Evolutionary conservation across 2,329 filamentous ascomycete species (phyloP).

Genomic region (Beauveria rudraprayagi): DNA sequence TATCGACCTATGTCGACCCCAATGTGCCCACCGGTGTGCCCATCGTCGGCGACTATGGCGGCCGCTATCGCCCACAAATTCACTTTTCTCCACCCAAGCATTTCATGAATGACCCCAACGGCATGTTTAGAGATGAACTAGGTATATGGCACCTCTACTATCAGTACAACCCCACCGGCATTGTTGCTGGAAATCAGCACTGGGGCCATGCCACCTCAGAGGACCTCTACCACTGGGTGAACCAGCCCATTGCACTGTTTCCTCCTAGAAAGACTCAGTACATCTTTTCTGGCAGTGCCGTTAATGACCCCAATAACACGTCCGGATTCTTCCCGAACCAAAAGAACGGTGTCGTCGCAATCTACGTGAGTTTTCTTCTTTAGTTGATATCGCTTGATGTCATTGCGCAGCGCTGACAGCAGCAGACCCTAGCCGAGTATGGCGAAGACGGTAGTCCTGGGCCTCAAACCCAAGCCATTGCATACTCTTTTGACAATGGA

Average conservation of each 20-base stretch:
- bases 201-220: conserved; percentile 59
- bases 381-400: conserved; percentile 19
- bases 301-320: conserved; percentile 56
- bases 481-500: conserved; percentile 54
- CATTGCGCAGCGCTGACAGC: conserved; percentile 19
- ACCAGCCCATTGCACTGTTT: conserved; percentile 55
- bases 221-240: conserved; percentile 57
- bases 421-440: conserved; percentile 19
- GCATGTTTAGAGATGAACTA: conserved; percentile 49
- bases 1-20: conserved; percentile 8
- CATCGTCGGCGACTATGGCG: conserved; percentile 19
- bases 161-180: conserved; percentile 40
- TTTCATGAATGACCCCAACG: conserved; percentile 58
- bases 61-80: conserved; percentile 39
- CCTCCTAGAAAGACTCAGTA: conserved; percentile 35
- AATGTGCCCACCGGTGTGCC: conserved; percentile 18
- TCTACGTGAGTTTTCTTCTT: conserved; percentile 21
- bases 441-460: conserved; percentile 11
- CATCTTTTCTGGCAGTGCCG: conserved; percentile 47
- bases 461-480: conserved; percentile 48
- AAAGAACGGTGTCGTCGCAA: conserved; percentile 52
- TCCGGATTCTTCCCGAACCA: conserved; percentile 57
- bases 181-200: conserved; percentile 50
- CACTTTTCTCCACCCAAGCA: conserved; percentile 46
- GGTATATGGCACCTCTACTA: conserved; percentile 59